phyloP scores from a whole-genome alignment of 805 yeast species.

The Saccharomycopsis sp. region DNA sequence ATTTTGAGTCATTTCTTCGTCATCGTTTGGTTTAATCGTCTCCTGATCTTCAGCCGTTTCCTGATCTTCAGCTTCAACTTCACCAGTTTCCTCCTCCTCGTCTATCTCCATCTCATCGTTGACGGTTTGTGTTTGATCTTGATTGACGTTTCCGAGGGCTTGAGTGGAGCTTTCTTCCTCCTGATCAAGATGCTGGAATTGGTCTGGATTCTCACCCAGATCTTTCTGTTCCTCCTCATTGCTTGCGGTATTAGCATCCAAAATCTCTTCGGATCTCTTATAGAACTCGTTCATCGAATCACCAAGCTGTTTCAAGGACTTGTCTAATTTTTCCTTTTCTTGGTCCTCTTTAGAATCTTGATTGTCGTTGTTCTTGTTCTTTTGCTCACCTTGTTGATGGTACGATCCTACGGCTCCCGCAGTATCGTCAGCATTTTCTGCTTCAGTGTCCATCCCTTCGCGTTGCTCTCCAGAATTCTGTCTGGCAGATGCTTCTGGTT shows the following conservation, averaged over 20 bases:
- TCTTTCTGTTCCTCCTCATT: slow-evolving; percentile 39
- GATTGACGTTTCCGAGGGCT: slow-evolving; percentile 84
- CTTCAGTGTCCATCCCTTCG: slow-evolving; percentile 53
- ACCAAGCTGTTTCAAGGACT: slow-evolving; percentile 82
- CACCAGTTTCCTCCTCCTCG: slow-evolving; percentile 46
- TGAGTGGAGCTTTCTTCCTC: slow-evolving; percentile 71
- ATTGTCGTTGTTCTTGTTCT: slow-evolving; percentile 31
- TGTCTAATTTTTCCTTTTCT: slow-evolving; percentile 54
- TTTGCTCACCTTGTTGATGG: slow-evolving; percentile 17
- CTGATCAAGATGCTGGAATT: slow-evolving; percentile 77
- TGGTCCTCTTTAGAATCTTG: slow-evolving; percentile 36
- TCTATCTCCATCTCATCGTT: slow-evolving; percentile 80
- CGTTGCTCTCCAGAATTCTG: slow-evolving; percentile 57
- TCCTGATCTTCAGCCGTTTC: slow-evolving; percentile 30
- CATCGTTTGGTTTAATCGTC: slow-evolving; percentile 22
- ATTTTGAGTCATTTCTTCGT: slow-evolving; percentile 22
- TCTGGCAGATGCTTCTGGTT: slow-evolving; percentile 52
- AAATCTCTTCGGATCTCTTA: slow-evolving; percentile 79
- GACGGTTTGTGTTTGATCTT: slow-evolving; percentile 69
- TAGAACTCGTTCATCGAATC: slow-evolving; percentile 89
- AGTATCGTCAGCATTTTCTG: slow-evolving; percentile 37
- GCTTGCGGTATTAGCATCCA: slow-evolving; percentile 27
- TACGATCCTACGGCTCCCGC: slow-evolving; percentile 13
- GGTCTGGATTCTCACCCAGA: slow-evolving; percentile 67
- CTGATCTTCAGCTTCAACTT: slow-evolving; percentile 29